phyloP scores from a whole-genome alignment of 257 asterid species.

The Verbena officinalis region DNA sequence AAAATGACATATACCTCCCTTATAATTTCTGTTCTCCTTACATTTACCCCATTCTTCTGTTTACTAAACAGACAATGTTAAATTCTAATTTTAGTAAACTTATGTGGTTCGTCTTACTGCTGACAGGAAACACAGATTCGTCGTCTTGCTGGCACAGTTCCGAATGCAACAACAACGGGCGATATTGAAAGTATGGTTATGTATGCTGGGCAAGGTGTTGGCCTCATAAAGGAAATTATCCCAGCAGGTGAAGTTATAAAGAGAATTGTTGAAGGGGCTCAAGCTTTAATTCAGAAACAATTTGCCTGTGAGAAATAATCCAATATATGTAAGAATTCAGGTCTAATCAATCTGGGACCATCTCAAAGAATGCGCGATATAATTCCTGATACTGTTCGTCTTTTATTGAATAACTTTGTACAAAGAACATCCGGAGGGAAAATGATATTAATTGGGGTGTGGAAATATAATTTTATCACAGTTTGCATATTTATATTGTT shows the following conservation, averaged over 20 bases:
- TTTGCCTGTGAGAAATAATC: slow-evolving; percentile 27
- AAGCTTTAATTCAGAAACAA: slow-evolving; percentile 49
- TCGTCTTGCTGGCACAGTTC: slow-evolving; percentile 79
- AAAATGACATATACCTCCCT: too few relatives aligned
- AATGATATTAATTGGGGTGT: neutral
- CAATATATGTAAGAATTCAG: neutral
- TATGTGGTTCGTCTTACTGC: neutral
- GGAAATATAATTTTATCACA: too few relatives aligned
- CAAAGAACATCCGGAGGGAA: neutral
- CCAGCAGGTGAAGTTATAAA: slow-evolving; percentile 71
- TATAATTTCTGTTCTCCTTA: too few relatives aligned
- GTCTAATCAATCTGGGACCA: neutral
- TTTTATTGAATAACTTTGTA: too few relatives aligned
- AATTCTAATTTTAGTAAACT: neutral
- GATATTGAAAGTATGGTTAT: slow-evolving; percentile 85
- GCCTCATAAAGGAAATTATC: slow-evolving; percentile 64
- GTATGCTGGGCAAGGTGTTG: slow-evolving; percentile 77
- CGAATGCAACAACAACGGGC: slow-evolving; percentile 64
- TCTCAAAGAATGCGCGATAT: too few relatives aligned
- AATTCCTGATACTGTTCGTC: too few relatives aligned
- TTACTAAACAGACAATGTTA: too few relatives aligned
- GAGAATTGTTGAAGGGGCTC: slow-evolving; percentile 68
- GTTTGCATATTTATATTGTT: too few relatives aligned
- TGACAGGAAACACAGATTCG: slow-evolving; percentile 74
- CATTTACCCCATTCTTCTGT: too few relatives aligned